Conservation (phyloP, 345 rosid species). For the Melaleuca quinquenervia region DNA sequence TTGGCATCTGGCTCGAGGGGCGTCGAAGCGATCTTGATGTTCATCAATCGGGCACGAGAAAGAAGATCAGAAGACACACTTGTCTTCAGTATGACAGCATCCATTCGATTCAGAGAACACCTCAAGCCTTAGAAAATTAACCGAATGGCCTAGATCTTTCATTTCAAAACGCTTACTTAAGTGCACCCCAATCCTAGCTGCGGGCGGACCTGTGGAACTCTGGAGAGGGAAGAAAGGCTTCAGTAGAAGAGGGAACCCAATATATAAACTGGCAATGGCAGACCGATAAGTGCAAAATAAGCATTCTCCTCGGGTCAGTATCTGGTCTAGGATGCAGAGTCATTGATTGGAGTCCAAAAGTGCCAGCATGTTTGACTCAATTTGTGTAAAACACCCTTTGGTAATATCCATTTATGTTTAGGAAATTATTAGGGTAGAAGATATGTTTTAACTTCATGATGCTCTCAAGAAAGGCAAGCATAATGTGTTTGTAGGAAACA, state of each 20-base stretch:
- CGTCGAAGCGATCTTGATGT: not conserved
- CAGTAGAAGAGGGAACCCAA: constrained; percentile 31
- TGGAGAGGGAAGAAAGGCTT: constrained; percentile 29
- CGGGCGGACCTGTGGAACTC: constrained; percentile 64
- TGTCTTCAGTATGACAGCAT: not conserved
- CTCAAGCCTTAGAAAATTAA: not conserved
- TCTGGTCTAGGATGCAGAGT: not conserved
- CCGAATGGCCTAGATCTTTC: not conserved
- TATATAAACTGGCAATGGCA: not conserved
- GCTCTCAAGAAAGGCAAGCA: not conserved
- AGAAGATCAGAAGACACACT: not conserved
- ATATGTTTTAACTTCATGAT: not conserved
- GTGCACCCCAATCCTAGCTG: no score
- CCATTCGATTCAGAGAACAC: not conserved
- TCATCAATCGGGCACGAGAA: not conserved
- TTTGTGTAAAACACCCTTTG: not conserved
- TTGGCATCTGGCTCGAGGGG: no score
- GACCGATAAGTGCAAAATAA: not conserved
- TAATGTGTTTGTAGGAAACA: not conserved
- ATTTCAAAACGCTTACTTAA: not conserved
- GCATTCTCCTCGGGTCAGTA: not conserved
- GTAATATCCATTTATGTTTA: not conserved
- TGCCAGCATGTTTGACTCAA: not conserved
- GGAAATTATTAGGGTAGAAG: not conserved
- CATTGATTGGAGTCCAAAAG: not conserved